A percentile compares a stretch with the other conserved stretches of the same genome.
Conservation (phyloP, 176 grass and related monocot genomes). For the Hyparrhenia diplandra region DNA sequence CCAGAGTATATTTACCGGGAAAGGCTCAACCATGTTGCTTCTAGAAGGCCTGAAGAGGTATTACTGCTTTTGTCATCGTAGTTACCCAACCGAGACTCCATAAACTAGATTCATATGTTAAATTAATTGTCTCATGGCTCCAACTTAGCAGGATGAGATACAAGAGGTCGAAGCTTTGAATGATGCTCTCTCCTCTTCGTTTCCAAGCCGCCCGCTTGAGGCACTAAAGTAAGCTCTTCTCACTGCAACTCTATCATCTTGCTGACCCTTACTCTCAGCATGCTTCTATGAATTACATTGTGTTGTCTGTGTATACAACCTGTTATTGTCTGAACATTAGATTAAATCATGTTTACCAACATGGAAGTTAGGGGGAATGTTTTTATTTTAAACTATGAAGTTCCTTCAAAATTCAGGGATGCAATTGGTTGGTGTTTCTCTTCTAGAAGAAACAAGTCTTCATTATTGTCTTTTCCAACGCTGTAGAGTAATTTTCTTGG, state of each 20-base stretch:
- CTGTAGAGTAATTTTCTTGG: background rate
- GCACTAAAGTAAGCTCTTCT: conserved; percentile 72
- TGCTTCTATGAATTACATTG: background rate
- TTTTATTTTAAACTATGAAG: background rate
- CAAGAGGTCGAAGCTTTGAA: conserved; percentile 76
- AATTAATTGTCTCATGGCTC: conserved; percentile 2
- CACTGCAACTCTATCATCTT: background rate
- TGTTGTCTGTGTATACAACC: background rate
- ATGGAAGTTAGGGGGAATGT: background rate
- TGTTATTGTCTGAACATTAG: background rate
- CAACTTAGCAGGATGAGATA: conserved; percentile 51
- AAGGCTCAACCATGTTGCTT: conserved; percentile 41
- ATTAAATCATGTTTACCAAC: background rate
- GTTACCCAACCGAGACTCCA: conserved; percentile 10
- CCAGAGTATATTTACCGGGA: conserved; percentile 35
- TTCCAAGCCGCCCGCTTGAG: conserved; percentile 72
- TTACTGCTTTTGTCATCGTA: background rate
- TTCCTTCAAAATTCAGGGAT: background rate
- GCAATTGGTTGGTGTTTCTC: background rate
- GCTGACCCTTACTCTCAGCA: background rate
- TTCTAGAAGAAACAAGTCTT: background rate
- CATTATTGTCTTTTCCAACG: background rate
- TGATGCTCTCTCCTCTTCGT: conserved; percentile 63
- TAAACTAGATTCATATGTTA: conserved; percentile 20
- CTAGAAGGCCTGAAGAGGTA: conserved; percentile 66